Evolutionary conservation across 2,329 filamentous ascomycete genomes (phyloP).

Genomic region (Fusarium marasasianum): DNA sequence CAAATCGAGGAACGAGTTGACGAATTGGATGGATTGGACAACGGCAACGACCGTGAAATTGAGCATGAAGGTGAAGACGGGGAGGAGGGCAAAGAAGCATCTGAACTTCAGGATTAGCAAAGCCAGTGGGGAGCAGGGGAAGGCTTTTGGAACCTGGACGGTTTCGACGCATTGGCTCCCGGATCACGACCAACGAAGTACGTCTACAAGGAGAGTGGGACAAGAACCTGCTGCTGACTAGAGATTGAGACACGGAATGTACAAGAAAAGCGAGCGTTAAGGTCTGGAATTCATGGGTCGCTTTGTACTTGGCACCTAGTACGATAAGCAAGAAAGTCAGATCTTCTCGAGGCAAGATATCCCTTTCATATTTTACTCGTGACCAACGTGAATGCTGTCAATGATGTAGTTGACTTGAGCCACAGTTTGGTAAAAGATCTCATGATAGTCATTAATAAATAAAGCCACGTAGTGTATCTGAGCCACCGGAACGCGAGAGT

Average conservation of each 20-base stretch:
- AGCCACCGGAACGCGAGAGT: background rate
- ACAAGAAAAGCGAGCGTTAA: rapidly evolving
- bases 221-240: rapidly evolving
- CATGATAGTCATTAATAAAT: background rate
- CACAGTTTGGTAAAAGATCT: rapidly evolving
- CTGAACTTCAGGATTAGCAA: rapidly evolving
- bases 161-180: background rate
- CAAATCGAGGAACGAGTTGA: background rate
- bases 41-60: no score
- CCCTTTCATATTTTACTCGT: background rate
- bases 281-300: background rate
- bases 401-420: rapidly evolving
- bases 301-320: background rate
- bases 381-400: rapidly evolving
- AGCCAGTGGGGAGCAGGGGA: background rate
- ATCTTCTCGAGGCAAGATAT: background rate
- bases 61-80: background rate
- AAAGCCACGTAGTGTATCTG: background rate
- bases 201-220: rapidly evolving
- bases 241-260: background rate
- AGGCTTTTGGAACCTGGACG: rapidly evolving
- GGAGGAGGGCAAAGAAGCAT: rapidly evolving
- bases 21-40: no score
- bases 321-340: background rate
- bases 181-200: background rate